These are phyloP conservation scores for Clarireedia paspali DNA, from an alignment of 2,329 filamentous ascomycete species.

Conservation along the genomic window DNA sequence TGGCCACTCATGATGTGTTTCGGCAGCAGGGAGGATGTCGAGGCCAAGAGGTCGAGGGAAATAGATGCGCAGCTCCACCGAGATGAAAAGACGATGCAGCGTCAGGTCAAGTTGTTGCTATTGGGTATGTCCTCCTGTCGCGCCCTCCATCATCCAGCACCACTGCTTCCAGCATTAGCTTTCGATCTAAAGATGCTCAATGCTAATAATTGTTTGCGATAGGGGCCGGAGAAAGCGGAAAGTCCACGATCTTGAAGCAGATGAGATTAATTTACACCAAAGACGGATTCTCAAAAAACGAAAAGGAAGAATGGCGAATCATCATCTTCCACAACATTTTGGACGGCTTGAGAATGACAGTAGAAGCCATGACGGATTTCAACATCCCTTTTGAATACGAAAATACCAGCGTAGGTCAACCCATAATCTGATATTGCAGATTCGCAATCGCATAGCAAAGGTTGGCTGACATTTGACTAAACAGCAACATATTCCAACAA, in stretches of 20 bases:
- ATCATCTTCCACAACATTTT: constrained; percentile 95
- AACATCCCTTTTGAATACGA: constrained; percentile 70
- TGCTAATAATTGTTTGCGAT: constrained; percentile 14
- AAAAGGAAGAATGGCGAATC: constrained; percentile 88
- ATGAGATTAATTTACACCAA: constrained; percentile 97
- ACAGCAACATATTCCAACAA: constrained; percentile 71
- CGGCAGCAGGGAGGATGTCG: constrained; percentile 40
- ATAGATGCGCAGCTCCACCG: constrained; percentile 80
- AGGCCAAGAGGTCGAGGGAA: constrained; percentile 56
- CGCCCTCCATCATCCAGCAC: constrained; percentile 7
- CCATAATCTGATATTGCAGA: background rate
- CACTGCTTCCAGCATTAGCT: background rate
- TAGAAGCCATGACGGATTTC: constrained; percentile 85
- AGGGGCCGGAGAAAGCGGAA: constrained; percentile 94
- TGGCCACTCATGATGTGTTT: constrained; percentile 51
- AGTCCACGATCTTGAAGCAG: constrained; percentile 96
- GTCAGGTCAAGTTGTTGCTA: constrained; percentile 88
- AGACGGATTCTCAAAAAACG: constrained; percentile 74
- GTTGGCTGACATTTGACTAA: constrained; percentile 4
- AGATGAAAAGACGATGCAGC: constrained; percentile 79
- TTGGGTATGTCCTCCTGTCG: constrained; percentile 56
- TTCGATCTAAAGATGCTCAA: background rate
- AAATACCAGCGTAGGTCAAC: constrained; percentile 63
- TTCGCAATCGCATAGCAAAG: background rate
- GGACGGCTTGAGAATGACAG: constrained; percentile 83